phyloP scores from a whole-genome alignment of 306 rosid species.

The Quercus robur region DNA sequence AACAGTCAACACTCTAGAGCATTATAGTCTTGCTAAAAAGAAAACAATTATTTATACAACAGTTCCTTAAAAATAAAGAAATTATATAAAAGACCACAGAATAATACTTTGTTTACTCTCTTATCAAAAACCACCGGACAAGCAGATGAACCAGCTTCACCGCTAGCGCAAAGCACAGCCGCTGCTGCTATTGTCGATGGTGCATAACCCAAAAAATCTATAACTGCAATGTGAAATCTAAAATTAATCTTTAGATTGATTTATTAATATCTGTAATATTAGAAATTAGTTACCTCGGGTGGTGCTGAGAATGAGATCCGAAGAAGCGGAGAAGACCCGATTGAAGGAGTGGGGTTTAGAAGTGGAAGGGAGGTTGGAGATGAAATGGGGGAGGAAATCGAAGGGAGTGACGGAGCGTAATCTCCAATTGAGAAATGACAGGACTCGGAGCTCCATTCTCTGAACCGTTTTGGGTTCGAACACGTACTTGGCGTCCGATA shows the following conservation, averaged over 20 bases:
- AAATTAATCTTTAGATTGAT: background rate
- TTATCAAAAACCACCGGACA: slow-evolving; percentile 20
- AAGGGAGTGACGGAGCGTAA: slow-evolving; percentile 70
- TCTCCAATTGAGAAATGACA: slow-evolving; percentile 63
- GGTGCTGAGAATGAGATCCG: slow-evolving; percentile 54
- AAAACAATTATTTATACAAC: background rate
- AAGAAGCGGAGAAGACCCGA: slow-evolving; percentile 26
- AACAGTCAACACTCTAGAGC: too few species aligned
- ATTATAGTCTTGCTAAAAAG: background rate
- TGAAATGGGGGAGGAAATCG: slow-evolving; percentile 54
- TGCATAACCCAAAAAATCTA: slow-evolving; percentile 50
- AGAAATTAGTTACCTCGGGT: slow-evolving; percentile 35
- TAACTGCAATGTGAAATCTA: slow-evolving; percentile 24
- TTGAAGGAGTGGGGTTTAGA: background rate
- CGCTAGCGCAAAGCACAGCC: slow-evolving; percentile 55
- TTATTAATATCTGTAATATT: background rate
- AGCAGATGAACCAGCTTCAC: slow-evolving; percentile 1
- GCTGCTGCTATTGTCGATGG: slow-evolving; percentile 71
- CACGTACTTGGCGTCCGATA: slow-evolving; percentile 41
- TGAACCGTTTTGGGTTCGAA: slow-evolving; percentile 62
- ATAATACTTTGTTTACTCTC: slow-evolving; percentile 37
- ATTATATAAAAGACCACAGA: background rate
- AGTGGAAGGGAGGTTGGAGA: slow-evolving; percentile 40
- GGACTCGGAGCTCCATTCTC: slow-evolving; percentile 65
- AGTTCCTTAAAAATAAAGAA: background rate